A percentile compares a stretch with the other conserved stretches of the same genome.
These are phyloP conservation scores for Dispira simplex DNA, from an alignment of 192 early-diverging fungal genomes.

Conservation along the genomic window DNA sequence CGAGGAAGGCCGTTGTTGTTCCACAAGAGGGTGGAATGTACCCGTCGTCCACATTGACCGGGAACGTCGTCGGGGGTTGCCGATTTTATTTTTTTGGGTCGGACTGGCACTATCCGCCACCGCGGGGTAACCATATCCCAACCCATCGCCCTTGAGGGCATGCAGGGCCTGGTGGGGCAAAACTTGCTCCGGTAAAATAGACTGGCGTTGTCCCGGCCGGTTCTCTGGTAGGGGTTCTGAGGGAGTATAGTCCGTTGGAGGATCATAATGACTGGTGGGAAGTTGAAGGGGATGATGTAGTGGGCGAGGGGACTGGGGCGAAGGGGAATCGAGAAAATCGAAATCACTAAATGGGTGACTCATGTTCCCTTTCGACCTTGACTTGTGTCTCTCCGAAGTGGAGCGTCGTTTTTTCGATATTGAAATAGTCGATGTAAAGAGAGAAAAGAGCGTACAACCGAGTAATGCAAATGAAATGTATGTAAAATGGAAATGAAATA, in stretches of 20 bases:
- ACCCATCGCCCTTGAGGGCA: background rate
- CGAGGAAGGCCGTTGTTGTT: background rate
- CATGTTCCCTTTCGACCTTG: too few species aligned
- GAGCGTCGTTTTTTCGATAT: too few species aligned
- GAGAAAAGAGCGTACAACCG: too few species aligned
- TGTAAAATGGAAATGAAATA: too few species aligned
- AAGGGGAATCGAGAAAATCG: conserved; percentile 13
- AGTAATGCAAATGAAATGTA: too few species aligned
- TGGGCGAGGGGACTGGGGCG: background rate
- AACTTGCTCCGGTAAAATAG: conserved; percentile 5
- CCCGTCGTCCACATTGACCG: background rate
- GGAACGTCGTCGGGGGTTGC: background rate
- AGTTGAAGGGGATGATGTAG: conserved; percentile 6
- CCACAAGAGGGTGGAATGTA: background rate
- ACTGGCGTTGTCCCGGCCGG: background rate
- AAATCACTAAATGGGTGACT: conserved; percentile 13
- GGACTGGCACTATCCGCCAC: background rate
- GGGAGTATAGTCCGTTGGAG: too few species aligned
- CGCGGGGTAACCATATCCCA: background rate
- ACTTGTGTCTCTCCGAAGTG: conserved; percentile 10
- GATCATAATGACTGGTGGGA: background rate
- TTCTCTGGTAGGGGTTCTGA: too few species aligned
- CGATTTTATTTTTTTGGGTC: background rate
- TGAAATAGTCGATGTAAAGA: too few species aligned
- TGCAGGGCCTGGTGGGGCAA: conserved; percentile 9